phyloP scores from a whole-genome alignment of 352 stramenopile genomes.

The Pythium phragmitis region DNA sequence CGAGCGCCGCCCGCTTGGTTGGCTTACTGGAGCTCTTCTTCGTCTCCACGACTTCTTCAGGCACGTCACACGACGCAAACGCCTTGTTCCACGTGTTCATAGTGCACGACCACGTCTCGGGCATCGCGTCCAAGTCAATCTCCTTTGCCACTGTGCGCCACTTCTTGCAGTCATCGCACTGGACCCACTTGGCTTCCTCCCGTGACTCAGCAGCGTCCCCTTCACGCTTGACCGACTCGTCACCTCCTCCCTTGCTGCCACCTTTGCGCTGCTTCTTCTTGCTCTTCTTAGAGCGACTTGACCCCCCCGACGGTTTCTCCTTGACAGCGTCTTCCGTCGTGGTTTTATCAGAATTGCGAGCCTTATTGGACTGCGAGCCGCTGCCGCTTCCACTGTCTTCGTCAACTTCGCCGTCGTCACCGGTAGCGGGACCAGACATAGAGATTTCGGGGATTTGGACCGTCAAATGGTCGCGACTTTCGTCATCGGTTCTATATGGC shows the following conservation, averaged over 20 bases:
- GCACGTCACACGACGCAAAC: conserved; percentile 84
- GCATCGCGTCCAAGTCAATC: conserved; percentile 89
- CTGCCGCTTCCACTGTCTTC: conserved; percentile 18
- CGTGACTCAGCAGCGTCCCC: conserved; percentile 31
- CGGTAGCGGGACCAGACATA: not conserved
- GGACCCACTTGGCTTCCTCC: conserved; percentile 91
- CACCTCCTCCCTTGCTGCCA: conserved; percentile 11
- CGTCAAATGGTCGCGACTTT: not conserved
- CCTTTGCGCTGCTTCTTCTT: conserved; percentile 32
- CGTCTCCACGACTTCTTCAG: conserved; percentile 83
- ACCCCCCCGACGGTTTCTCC: conserved; percentile 12
- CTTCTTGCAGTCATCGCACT: conserved; percentile 95
- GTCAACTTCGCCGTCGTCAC: conserved; percentile 7
- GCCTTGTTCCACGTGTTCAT: conserved; percentile 93
- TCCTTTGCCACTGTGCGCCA: conserved; percentile 92
- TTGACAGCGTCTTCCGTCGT: conserved; percentile 6
- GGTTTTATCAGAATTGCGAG: not conserved
- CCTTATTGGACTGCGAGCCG: conserved; percentile 14
- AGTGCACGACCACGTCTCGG: conserved; percentile 95
- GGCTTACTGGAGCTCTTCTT: conserved; percentile 16
- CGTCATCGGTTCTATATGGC: conserved; percentile 4
- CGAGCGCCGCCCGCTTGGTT: conserved; percentile 3
- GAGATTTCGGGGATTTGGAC: conserved; percentile 11
- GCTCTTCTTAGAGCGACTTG: conserved; percentile 23
- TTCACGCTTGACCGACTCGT: conserved; percentile 19